Evolutionary conservation across 2,329 filamentous ascomycete genomes (phyloP).

Genomic region (Hawksworthiomyces lignivorus): DNA sequence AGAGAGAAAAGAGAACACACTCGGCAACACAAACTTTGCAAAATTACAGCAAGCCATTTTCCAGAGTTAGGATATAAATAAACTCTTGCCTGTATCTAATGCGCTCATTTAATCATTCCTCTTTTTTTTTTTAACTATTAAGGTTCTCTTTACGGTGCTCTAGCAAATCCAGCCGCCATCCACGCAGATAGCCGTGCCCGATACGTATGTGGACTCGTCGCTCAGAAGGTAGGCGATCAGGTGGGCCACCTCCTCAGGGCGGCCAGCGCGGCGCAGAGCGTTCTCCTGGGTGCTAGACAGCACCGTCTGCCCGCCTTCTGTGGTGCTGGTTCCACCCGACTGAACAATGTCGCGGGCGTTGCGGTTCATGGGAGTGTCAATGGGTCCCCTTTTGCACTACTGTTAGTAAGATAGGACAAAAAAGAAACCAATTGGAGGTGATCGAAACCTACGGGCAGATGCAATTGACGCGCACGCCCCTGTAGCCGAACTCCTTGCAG

Average conservation of each 20-base stretch:
- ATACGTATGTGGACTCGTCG: constrained; percentile 16
- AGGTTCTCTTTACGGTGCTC: too few relatives aligned
- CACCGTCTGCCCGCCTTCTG: constrained; percentile 1
- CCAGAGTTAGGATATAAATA: too few relatives aligned
- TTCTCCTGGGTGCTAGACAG: constrained; percentile 8
- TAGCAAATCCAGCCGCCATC: constrained; percentile 14
- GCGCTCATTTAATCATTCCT: background rate
- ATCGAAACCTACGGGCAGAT: background rate
- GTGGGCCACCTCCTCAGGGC: constrained; percentile 12
- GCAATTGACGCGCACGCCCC: constrained; percentile 37
- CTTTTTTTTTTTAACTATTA: background rate
- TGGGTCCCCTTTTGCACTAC: background rate
- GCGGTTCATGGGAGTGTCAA: background rate
- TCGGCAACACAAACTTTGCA: too few relatives aligned
- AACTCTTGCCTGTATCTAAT: too few relatives aligned
- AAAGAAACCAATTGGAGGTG: too few relatives aligned
- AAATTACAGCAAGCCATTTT: too few relatives aligned
- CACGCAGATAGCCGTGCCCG: constrained; percentile 12
- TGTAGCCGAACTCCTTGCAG: constrained; percentile 29
- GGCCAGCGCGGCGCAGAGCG: constrained; percentile 9
- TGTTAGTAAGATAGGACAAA: background rate
- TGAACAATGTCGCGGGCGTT: constrained; percentile 8
- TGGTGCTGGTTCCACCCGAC: background rate
- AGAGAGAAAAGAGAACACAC: too few relatives aligned
- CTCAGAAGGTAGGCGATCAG: constrained; percentile 13